These are phyloP conservation scores for Eutrema yunnanense DNA, from an alignment of 345 rosid genomes.

Conservation along the genomic window DNA sequence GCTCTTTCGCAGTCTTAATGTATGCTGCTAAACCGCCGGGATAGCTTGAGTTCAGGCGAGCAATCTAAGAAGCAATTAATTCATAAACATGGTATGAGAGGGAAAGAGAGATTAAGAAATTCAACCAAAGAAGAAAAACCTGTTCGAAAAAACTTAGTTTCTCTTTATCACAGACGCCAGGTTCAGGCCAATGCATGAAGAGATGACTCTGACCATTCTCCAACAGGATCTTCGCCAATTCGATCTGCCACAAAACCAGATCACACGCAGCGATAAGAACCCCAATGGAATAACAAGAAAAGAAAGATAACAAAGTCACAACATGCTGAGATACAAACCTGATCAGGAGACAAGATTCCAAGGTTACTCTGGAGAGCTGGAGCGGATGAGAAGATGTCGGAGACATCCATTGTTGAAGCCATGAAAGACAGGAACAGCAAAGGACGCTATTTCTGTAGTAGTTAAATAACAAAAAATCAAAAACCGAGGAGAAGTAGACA, in stretches of 20 bases:
- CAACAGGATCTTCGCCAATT: constrained; percentile 63
- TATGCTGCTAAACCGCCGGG: constrained; percentile 83
- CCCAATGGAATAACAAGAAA: background rate
- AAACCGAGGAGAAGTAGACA: too few species aligned
- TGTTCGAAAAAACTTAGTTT: constrained; percentile 63
- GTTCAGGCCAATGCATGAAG: constrained; percentile 71
- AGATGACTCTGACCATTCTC: constrained; percentile 71
- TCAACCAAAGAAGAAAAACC: constrained; percentile 35
- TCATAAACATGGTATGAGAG: too few species aligned
- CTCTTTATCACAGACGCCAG: constrained; percentile 58
- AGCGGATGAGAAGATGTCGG: constrained; percentile 42
- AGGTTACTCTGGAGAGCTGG: constrained; percentile 61
- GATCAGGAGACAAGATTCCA: constrained; percentile 45
- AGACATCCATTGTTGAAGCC: constrained; percentile 30
- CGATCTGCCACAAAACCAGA: constrained; percentile 41
- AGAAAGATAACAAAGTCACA: background rate
- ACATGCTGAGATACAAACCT: constrained; percentile 31
- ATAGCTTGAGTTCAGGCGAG: constrained; percentile 67
- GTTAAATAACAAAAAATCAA: background rate
- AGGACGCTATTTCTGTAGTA: background rate
- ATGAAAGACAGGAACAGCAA: constrained; percentile 1
- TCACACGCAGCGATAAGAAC: background rate
- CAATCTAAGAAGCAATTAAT: constrained; percentile 42
- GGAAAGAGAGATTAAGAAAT: background rate
- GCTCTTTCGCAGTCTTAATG: constrained; percentile 68